phyloP scores from a whole-genome alignment of 805 yeast genomes.

The Myxozyma vanderwaltii region DNA sequence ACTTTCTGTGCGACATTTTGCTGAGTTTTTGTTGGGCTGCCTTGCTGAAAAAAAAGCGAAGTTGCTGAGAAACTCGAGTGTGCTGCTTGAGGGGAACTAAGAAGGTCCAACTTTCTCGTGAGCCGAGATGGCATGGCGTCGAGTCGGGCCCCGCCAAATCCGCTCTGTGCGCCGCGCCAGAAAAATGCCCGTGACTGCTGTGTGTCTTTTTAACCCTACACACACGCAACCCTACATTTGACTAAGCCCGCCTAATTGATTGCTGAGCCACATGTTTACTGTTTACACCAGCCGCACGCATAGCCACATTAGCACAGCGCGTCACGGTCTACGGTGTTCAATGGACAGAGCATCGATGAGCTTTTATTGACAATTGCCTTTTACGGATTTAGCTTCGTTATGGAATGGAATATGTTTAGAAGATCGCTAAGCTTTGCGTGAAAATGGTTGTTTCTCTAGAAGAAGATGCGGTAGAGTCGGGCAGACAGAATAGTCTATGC shows the following conservation, averaged over 20 bases:
- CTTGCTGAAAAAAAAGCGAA: constrained; percentile 14
- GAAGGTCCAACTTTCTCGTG: not conserved
- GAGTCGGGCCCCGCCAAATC: not conserved
- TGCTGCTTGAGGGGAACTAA: constrained; percentile 1
- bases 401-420: too few relatives aligned
- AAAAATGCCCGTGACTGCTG: not conserved
- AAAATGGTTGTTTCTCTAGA: too few relatives aligned
- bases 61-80: constrained; percentile 7
- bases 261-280: not conserved
- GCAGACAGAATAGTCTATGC: too few relatives aligned
- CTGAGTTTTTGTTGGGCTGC: constrained; percentile 8
- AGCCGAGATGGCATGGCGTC: not conserved
- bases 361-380: too few relatives aligned
- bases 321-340: too few relatives aligned
- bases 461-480: too few relatives aligned
- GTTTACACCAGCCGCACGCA: not conserved
- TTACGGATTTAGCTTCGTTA: too few relatives aligned
- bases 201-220: constrained; percentile 2
- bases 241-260: not conserved
- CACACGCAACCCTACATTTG: not conserved
- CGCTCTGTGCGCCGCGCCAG: not conserved
- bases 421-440: too few relatives aligned
- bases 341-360: too few relatives aligned
- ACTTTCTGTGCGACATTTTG: constrained; percentile 98
- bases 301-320: too few relatives aligned